Evolutionary conservation across 1,284 basidiomycete species (phyloP), one percentile per base, ranked within the genome.

Genomic region (Moniliella sp.): DNA sequence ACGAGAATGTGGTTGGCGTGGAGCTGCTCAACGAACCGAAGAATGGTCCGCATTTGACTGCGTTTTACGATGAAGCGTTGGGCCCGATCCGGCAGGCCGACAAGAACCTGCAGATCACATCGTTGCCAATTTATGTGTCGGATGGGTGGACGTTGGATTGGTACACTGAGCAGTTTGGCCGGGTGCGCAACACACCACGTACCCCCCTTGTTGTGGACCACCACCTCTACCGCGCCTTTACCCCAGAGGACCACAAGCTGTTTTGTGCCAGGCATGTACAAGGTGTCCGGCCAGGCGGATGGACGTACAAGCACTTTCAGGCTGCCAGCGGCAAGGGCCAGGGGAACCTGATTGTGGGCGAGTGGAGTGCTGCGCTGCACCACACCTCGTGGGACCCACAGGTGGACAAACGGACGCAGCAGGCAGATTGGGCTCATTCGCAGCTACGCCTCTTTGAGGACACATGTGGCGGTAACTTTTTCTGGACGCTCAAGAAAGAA

Each of bases 401-500:
- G n/a, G n/a, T n/a, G n/a, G n/a, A n/a, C n/a, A n/a, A n/a, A n/a
- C n/a, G n/a, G n/a, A 25, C 52, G n/a, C 15, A 46, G 69, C 46
- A 65, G 69, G 59, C 50, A 66, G 49, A 60, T 66, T 53, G 61
- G 66, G 40, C 61, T 66, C 33, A 65, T 10, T 73, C 78, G 7
- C 73, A 86, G 60, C 62, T 82, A 33, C 67, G 67, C 28, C 42
- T 77, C 21, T 84, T n/a, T 42, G 76, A 82, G 42, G 59, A 62
- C 33, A 57, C 64, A 18, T 75, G 76, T 35, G 72, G 70, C 0
- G 81, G n/a, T 2, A 78, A 71, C 69, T 84, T 74, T 63, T 84
- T 77, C 61, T 86, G 81, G 81, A 82, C 78, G 25, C 76, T 74
- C 57, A 80, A 76, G 66, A 80, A 82, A 58, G 69, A 74, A 33